phyloP scores from a whole-genome alignment of 345 rosid genomes.

The Noccaea caerulescens region DNA sequence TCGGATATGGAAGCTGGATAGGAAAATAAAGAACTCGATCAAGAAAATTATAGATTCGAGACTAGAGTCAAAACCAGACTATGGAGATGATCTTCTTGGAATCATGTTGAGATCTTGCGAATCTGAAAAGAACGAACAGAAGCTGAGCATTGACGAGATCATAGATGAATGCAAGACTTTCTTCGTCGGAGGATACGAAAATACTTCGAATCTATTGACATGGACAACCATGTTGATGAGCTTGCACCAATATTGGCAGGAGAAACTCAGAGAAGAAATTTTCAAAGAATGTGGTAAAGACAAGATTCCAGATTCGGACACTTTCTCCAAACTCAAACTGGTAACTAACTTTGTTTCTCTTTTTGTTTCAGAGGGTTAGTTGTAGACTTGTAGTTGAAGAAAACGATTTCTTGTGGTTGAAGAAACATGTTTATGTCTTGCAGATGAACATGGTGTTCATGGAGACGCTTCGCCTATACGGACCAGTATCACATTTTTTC shows the following conservation, averaged over 20 bases:
- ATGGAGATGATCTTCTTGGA: constrained; percentile 54
- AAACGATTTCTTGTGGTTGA: neutral
- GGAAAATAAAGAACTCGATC: constrained; percentile 40
- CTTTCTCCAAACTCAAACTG: constrained; percentile 53
- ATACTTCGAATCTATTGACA: constrained; percentile 46
- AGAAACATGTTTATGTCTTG: neutral
- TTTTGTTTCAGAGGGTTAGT: neutral
- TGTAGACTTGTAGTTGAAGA: neutral
- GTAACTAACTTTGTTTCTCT: constrained; percentile 24
- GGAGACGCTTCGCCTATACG: constrained; percentile 60
- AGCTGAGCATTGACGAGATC: constrained; percentile 43
- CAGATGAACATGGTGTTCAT: constrained; percentile 63
- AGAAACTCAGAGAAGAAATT: constrained; percentile 53
- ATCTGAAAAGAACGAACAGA: constrained; percentile 22
- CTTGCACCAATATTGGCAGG: constrained; percentile 57
- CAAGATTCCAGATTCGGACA: constrained; percentile 49
- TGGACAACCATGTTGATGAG: constrained; percentile 40
- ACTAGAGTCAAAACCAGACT: constrained; percentile 21
- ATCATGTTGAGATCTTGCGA: constrained; percentile 41
- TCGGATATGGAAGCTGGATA: constrained; percentile 54
- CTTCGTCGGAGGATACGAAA: constrained; percentile 59
- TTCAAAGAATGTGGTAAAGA: constrained; percentile 39
- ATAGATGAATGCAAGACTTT: constrained; percentile 63
- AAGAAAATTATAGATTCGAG: constrained; percentile 42
- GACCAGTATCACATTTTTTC: constrained; percentile 37